These are phyloP conservation scores for Candida sphagnicola DNA, from an alignment of 805 yeast genomes.

Conservation along the genomic window DNA sequence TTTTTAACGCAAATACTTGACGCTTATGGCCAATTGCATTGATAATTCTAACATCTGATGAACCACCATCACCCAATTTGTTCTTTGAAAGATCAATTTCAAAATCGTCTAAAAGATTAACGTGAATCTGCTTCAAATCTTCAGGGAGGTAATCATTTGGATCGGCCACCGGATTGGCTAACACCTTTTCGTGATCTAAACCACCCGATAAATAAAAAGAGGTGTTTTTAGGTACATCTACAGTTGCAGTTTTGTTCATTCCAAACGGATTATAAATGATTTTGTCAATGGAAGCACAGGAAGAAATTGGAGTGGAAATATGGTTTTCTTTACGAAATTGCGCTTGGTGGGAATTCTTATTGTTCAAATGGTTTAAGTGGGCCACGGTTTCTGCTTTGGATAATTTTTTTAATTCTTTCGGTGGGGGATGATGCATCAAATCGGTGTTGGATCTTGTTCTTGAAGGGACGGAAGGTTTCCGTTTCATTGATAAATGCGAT, in stretches of 20 bases:
- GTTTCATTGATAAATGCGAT: slow-evolving; percentile 3
- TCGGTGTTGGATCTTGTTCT: slow-evolving; percentile 3
- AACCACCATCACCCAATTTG: slow-evolving; percentile 69
- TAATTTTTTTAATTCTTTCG: slow-evolving; percentile 12
- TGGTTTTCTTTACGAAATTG: slow-evolving; percentile 10
- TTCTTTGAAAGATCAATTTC: slow-evolving; percentile 39
- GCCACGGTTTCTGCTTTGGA: slow-evolving; percentile 34
- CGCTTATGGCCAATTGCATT: slow-evolving; percentile 36
- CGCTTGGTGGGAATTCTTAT: slow-evolving; percentile 21
- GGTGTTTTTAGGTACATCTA: slow-evolving; percentile 23
- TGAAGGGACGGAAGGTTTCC: background rate
- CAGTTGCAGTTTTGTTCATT: slow-evolving; percentile 28
- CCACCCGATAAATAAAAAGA: slow-evolving; percentile 28
- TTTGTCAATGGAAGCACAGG: slow-evolving; percentile 24
- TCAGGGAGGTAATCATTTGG: slow-evolving; percentile 65
- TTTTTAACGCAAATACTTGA: slow-evolving; percentile 60
- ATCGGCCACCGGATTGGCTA: slow-evolving; percentile 59
- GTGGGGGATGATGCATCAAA: slow-evolving; percentile 1
- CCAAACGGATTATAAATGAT: slow-evolving; percentile 69
- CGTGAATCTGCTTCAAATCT: slow-evolving; percentile 44
- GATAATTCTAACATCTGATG: slow-evolving; percentile 55
- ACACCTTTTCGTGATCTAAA: slow-evolving; percentile 43
- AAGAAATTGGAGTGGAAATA: background rate
- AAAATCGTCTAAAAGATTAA: slow-evolving; percentile 53
- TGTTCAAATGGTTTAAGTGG: slow-evolving; percentile 30